A percentile compares a stretch with the other conserved stretches of the same genome.
Conservation (phyloP, 1,284 basidiomycete species). For the Xerocomus minutiporus region DNA sequence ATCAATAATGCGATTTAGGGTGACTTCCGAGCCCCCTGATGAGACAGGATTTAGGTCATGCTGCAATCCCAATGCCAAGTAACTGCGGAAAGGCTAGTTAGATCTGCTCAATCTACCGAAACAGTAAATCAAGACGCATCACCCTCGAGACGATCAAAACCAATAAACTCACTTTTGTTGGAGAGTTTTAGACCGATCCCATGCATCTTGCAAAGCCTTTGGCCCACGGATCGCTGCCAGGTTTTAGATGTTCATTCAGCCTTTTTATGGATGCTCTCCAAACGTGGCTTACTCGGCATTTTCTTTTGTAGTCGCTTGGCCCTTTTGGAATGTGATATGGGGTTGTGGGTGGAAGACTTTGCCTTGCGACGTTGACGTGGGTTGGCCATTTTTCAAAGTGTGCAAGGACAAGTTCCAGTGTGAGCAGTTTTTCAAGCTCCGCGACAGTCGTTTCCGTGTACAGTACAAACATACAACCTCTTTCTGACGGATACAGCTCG, state of each 20-base stretch:
- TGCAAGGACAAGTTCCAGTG: neutral
- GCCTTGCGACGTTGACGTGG: slow-evolving; percentile 84
- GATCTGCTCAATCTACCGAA: no score
- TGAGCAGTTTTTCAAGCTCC: slow-evolving; percentile 16
- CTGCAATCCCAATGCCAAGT: slow-evolving; percentile 71
- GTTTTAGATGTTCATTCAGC: slow-evolving; percentile 2
- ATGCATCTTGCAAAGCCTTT: slow-evolving; percentile 76
- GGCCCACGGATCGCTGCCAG: slow-evolving; percentile 75
- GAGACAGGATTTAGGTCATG: slow-evolving; percentile 61
- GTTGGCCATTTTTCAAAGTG: slow-evolving; percentile 70
- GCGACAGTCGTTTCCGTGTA: slow-evolving; percentile 1
- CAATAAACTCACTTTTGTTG: slow-evolving; percentile 77
- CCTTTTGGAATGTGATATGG: slow-evolving; percentile 65
- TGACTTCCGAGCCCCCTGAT: slow-evolving; percentile 55
- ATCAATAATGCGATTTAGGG: slow-evolving; percentile 10
- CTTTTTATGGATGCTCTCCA: neutral
- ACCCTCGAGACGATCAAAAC: neutral
- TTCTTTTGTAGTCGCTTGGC: slow-evolving; percentile 76
- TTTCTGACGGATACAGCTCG: neutral
- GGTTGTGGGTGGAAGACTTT: slow-evolving; percentile 65
- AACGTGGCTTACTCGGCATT: slow-evolving; percentile 53
- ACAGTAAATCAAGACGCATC: no score
- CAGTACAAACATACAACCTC: no score
- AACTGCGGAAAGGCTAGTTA: slow-evolving; percentile 45
- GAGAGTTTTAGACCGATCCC: slow-evolving; percentile 88